These are phyloP conservation scores for Nannochloropsis granulata DNA, from an alignment of 108 stramenopile species.

Conservation along the genomic window DNA sequence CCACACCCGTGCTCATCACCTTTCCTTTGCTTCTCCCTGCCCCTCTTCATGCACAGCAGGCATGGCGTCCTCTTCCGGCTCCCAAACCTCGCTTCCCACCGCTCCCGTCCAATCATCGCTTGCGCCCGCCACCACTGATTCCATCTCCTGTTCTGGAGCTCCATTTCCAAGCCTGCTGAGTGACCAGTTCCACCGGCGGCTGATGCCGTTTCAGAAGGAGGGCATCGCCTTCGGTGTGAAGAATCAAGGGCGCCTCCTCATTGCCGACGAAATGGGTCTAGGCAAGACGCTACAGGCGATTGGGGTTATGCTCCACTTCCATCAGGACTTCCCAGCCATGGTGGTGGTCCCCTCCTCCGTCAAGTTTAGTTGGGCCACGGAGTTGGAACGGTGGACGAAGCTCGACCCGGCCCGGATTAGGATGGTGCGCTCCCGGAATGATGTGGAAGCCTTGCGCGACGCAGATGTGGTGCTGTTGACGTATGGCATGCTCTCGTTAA, in stretches of 20 bases:
- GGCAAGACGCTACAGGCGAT: constrained; percentile 63
- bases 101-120: too few relatives aligned
- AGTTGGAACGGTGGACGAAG: constrained; percentile 56
- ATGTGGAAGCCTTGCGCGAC: background rate
- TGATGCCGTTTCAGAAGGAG: background rate
- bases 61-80: too few relatives aligned
- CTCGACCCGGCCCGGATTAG: background rate
- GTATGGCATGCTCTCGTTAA: background rate
- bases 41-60: too few relatives aligned
- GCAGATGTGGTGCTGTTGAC: background rate
- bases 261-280: constrained; percentile 73
- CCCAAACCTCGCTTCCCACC: too few relatives aligned
- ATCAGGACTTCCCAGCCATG: constrained; percentile 57
- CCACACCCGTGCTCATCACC: too few relatives aligned
- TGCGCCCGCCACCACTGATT: too few relatives aligned
- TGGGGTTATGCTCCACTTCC: constrained; percentile 51
- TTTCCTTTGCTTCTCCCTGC: too few relatives aligned
- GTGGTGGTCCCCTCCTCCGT: constrained; percentile 61
- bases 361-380: constrained; percentile 58
- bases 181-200: background rate
- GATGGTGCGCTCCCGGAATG: background rate
- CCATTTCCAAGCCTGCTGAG: background rate
- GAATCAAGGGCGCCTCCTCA: constrained; percentile 49
- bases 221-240: background rate
- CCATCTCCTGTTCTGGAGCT: too few relatives aligned